Conservation (phyloP, 495 filamentous ascomycete species). For the Podospora sp. region DNA sequence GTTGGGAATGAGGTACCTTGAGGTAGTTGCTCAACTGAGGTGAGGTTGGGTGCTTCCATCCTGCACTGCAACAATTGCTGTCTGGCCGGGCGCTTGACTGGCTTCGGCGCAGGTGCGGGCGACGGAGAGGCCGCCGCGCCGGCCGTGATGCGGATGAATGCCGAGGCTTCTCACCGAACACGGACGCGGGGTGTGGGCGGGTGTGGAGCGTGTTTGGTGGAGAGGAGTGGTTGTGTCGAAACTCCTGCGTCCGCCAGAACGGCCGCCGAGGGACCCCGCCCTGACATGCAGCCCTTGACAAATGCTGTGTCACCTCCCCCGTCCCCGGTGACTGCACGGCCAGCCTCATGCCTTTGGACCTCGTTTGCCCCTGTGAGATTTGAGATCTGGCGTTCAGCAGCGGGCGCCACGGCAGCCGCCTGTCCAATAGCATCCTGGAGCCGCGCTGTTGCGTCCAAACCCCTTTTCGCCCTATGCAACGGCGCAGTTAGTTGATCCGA, state of each 20-base stretch:
- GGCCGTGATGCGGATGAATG: background rate
- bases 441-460: background rate
- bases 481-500: background rate
- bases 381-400: background rate
- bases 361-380: background rate
- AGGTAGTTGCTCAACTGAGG: background rate
- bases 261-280: conserved; percentile 3
- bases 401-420: background rate
- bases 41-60: background rate
- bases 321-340: background rate
- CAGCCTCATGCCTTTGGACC: background rate
- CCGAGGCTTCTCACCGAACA: background rate
- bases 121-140: background rate
- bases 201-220: background rate
- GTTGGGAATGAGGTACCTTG: background rate
- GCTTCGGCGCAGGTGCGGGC: background rate
- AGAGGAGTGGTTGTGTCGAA: background rate
- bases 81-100: background rate
- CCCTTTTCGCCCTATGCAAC: background rate
- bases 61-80: background rate
- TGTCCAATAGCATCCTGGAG: background rate
- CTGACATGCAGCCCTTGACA: background rate
- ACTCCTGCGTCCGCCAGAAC: conserved; percentile 3
- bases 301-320: background rate
- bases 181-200: background rate